Evolutionary conservation across 495 filamentous ascomycete species (phyloP).

Genomic region (Xylaria telfairii): DNA sequence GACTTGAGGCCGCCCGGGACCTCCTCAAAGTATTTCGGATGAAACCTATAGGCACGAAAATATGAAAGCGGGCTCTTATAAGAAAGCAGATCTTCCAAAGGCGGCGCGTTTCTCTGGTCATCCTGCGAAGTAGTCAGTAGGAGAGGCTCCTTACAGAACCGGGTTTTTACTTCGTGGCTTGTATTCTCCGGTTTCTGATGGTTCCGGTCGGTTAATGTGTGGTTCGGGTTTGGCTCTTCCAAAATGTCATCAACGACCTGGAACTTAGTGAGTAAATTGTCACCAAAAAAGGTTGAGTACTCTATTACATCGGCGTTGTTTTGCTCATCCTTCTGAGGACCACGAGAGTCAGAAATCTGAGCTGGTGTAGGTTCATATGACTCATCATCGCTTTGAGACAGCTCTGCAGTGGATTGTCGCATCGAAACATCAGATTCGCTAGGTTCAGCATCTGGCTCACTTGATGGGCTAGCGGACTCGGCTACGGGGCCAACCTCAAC

Average conservation of each 20-base stretch:
- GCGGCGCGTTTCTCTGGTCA: slow-evolving; percentile 25
- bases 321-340: neutral
- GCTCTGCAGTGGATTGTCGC: slow-evolving; percentile 11
- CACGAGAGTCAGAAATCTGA: slow-evolving; percentile 17
- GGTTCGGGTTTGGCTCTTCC: slow-evolving; percentile 23
- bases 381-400: slow-evolving; percentile 27
- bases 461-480: neutral
- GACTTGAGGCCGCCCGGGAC: slow-evolving; percentile 82
- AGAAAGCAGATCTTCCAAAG: slow-evolving; percentile 55
- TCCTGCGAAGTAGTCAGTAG: slow-evolving; percentile 41
- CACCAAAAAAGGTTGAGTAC: slow-evolving; percentile 7
- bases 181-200: slow-evolving; percentile 20
- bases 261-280: slow-evolving; percentile 5
- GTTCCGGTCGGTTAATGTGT: slow-evolving; percentile 15
- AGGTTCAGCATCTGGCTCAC: slow-evolving; percentile 13
- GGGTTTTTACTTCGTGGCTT: slow-evolving; percentile 40
- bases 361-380: slow-evolving; percentile 23
- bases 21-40: slow-evolving; percentile 71
- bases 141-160: slow-evolving; percentile 38
- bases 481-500: neutral
- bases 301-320: slow-evolving; percentile 7
- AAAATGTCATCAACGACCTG: slow-evolving; percentile 22
- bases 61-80: slow-evolving; percentile 83
- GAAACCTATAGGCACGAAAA: slow-evolving; percentile 89
- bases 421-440: slow-evolving; percentile 14